A percentile compares a stretch with the other conserved stretches of the same genome.
phyloP scores from a whole-genome alignment of 176 grass and related monocot species.

The Bonia amplexicaulis region DNA sequence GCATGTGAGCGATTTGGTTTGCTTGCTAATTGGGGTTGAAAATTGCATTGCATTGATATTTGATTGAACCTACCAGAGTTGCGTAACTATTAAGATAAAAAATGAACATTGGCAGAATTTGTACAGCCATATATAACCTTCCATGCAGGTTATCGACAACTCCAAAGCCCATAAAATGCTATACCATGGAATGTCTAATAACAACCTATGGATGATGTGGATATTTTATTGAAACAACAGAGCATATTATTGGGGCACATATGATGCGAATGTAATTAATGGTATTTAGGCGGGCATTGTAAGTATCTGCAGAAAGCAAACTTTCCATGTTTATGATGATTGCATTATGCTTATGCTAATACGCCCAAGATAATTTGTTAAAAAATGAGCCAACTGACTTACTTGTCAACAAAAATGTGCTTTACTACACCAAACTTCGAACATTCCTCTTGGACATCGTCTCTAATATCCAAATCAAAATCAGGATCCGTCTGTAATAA shows the following conservation, averaged over 20 bases:
- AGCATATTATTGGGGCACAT: background rate
- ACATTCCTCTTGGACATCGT: slow-evolving; percentile 83
- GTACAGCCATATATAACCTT: background rate
- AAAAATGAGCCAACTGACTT: slow-evolving; percentile 5
- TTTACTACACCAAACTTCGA: slow-evolving; percentile 70
- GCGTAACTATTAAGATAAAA: background rate
- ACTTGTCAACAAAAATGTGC: slow-evolving; percentile 90
- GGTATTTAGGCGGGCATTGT: background rate
- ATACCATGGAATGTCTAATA: background rate
- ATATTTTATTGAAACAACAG: background rate
- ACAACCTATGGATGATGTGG: background rate
- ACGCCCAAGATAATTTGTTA: background rate
- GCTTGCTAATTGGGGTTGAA: background rate
- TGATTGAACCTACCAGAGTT: background rate
- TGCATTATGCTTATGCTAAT: background rate
- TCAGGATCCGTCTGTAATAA: slow-evolving; percentile 64
- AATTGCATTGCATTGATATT: background rate
- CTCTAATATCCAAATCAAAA: slow-evolving; percentile 90
- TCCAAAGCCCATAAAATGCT: background rate
- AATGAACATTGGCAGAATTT: background rate
- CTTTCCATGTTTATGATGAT: background rate
- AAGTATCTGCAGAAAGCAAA: background rate
- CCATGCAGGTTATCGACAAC: background rate
- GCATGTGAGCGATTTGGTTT: background rate
- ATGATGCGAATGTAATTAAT: background rate